Base-by-base conservation (phyloP, 805 yeast species). In the Candida rishiriensis region DNA sequence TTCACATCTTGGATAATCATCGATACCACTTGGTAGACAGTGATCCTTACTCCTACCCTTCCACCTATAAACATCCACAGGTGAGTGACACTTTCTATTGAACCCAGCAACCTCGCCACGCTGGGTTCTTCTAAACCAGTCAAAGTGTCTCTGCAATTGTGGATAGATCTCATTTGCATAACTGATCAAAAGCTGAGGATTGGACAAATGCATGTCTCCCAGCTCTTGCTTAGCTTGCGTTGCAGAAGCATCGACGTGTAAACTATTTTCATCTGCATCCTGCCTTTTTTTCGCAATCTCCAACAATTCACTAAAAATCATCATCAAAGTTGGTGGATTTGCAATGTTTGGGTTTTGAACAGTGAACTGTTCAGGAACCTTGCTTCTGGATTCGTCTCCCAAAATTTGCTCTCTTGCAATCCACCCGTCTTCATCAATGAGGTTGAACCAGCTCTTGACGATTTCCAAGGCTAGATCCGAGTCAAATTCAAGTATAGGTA, bases 361-460 rank as follows among this genome's bases (percentile, higher is more conserved):
- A 53, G 76, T 83, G 61, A 91, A 91, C 50, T 85, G 87, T 8
- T 61, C 69, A 0, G 98, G 98, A 5, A 93, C 98, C 56, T 85
- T 81, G 37, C 85, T 75, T 59, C 98, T 77, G 33, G 91, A 89
- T 61, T 93, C 98, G 7, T 81, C 82, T 1, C 99, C 99, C 37
- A 93, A 70, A 29, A 93, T 91, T 56, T 88, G 95, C 61, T 93
- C 99, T 49, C 99, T 76, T 2, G 96, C 97, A 53, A 93, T 85
- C 97, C 98, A 93, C 0, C 99, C 99, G 50, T 85, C 83, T 2
- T 83, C 86, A 61, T 91, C 97, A 49, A 89, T 87, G 34, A 87
- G 65, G 32, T 74, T 64, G 60, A 91, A 87, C 99, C 99, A 93
- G 41, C 96, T 85, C 57, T 82, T 75, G 45, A 90, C 60, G 14